phyloP scores from a whole-genome alignment of 352 stramenopile species.

The Phytopythium mirpurense region DNA sequence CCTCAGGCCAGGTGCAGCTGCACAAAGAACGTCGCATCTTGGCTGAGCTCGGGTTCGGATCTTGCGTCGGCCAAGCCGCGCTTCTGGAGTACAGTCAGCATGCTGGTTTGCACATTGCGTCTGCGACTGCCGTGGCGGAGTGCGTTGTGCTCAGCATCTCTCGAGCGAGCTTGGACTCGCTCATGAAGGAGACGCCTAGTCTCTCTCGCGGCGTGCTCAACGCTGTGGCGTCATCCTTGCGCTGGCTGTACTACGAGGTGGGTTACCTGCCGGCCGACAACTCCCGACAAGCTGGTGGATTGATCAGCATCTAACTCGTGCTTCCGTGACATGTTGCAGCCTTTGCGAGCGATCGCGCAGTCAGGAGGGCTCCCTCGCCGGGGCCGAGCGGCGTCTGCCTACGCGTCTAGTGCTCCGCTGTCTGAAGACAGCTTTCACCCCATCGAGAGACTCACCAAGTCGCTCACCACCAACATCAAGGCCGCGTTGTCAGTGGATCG shows the following conservation, averaged over 20 bases:
- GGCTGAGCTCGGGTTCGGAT: conserved; percentile 56
- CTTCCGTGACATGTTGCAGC: conserved; percentile 18
- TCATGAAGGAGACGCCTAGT: conserved; percentile 68
- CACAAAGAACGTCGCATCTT: conserved; percentile 71
- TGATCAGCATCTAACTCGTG: not conserved
- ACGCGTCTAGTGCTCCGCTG: conserved; percentile 11
- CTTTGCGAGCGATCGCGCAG: conserved; percentile 54
- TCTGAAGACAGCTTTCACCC: conserved; percentile 20
- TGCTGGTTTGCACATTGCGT: conserved; percentile 66
- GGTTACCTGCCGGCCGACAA: not conserved
- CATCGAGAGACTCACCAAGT: conserved; percentile 48
- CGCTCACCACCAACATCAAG: conserved; percentile 59
- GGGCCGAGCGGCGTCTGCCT: conserved; percentile 34
- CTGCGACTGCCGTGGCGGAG: conserved; percentile 58
- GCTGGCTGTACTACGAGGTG: conserved; percentile 79
- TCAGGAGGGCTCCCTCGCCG: conserved; percentile 57
- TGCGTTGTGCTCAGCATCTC: conserved; percentile 75
- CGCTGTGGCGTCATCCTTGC: conserved; percentile 65
- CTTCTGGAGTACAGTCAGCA: conserved; percentile 57
- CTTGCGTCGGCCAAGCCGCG: conserved; percentile 74
- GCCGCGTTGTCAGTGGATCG: conserved; percentile 60
- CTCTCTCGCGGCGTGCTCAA: conserved; percentile 78
- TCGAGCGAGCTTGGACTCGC: conserved; percentile 50
- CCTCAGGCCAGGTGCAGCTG: conserved; percentile 62
- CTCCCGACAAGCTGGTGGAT: too few relatives aligned